These are phyloP conservation scores for Epichloe gansuensis DNA, from an alignment of 2,329 filamentous ascomycete genomes.

Conservation along the genomic window DNA sequence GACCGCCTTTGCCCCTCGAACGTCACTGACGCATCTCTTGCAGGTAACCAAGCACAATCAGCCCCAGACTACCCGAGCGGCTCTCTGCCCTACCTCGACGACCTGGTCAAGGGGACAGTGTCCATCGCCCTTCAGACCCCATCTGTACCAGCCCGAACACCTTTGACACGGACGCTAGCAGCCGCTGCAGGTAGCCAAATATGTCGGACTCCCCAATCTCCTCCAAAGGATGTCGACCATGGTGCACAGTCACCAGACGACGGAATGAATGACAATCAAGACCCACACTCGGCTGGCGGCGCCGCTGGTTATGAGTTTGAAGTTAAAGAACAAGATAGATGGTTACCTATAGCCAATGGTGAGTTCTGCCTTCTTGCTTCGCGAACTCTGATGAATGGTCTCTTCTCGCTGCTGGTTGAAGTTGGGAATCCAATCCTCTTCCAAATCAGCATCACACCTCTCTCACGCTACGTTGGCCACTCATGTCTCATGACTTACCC, in stretches of 20 bases:
- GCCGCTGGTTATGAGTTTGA: conserved; percentile 78
- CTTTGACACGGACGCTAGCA: conserved; percentile 49
- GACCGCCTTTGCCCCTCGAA: conserved; percentile 16
- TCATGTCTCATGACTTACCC: conserved; percentile 50
- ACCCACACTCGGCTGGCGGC: conserved; percentile 58
- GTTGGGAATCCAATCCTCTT: background rate
- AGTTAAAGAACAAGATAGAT: conserved; percentile 98
- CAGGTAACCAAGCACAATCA: conserved; percentile 34
- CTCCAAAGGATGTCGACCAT: conserved; percentile 90
- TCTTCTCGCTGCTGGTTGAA: background rate
- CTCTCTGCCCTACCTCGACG: conserved; percentile 41
- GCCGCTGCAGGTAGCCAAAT: conserved; percentile 64
- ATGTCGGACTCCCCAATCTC: conserved; percentile 85
- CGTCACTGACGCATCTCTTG: conserved; percentile 40
- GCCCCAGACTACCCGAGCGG: conserved; percentile 15
- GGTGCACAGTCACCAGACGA: conserved; percentile 87
- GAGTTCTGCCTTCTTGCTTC: conserved; percentile 38
- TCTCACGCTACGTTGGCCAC: conserved; percentile 19
- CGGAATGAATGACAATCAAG: conserved; percentile 83
- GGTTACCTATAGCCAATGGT: conserved; percentile 99
- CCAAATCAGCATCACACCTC: conserved; percentile 20
- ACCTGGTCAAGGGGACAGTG: conserved; percentile 41
- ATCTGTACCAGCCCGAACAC: conserved; percentile 44
- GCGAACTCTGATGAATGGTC: conserved; percentile 8
- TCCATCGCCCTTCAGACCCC: conserved; percentile 35